Conservation (phyloP, 192 early-diverging fungal species). For the Coemansia sp. region DNA sequence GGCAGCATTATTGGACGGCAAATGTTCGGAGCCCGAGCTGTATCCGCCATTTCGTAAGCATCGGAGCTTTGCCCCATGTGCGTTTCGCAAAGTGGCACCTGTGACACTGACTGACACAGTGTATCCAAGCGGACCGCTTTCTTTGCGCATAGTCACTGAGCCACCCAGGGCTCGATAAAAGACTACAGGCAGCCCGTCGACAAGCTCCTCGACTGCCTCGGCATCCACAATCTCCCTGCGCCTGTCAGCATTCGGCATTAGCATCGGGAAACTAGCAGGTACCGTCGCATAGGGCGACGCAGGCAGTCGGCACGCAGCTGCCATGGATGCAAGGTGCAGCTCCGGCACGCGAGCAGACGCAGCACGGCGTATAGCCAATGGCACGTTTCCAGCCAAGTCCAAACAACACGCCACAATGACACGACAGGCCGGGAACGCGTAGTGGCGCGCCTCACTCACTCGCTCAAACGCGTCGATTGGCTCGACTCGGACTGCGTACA, state of each 20-base stretch:
- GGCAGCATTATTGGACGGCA: conserved; percentile 1
- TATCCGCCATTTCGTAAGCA: conserved; percentile 37
- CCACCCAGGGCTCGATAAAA: conserved; percentile 23
- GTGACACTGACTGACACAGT: background rate
- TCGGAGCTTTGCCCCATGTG: background rate
- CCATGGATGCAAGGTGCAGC: conserved; percentile 13
- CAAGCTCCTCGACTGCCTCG: conserved; percentile 10
- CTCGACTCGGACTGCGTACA: conserved; percentile 36
- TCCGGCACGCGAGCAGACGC: conserved; percentile 22
- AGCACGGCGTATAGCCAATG: conserved; percentile 37
- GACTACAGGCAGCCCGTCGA: conserved; percentile 18
- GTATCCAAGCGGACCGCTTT: background rate
- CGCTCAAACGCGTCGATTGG: conserved; percentile 50
- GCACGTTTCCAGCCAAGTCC: conserved; percentile 37
- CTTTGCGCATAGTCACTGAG: background rate
- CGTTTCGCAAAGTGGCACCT: background rate
- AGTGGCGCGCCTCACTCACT: conserved; percentile 6
- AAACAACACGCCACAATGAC: conserved; percentile 37
- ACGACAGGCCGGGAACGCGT: conserved; percentile 32
- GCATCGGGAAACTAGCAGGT: background rate
- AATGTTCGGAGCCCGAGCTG: background rate
- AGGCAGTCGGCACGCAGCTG: background rate
- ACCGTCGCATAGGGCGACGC: background rate
- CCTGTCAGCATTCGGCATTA: background rate
- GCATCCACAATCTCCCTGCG: conserved; percentile 2